These are phyloP conservation scores for Cicer bijugum DNA, from an alignment of 306 rosid species.

Conservation along the genomic window DNA sequence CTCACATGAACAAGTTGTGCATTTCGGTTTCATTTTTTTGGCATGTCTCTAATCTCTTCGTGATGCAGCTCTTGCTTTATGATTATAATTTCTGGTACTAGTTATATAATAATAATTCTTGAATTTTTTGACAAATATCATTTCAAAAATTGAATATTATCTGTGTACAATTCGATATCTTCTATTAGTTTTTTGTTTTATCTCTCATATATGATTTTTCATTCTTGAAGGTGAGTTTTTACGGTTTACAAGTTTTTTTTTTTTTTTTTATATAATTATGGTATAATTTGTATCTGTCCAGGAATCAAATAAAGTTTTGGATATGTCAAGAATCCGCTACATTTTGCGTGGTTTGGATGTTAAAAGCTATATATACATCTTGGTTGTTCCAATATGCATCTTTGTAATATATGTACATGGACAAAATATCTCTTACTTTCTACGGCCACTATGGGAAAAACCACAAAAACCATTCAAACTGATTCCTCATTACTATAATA, in stretches of 20 bases:
- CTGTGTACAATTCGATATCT: conserved; percentile 22
- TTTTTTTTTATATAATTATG: conserved; percentile 31
- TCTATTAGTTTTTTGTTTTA: background rate
- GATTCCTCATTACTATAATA: conserved; percentile 85
- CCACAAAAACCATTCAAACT: conserved; percentile 83
- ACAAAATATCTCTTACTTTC: conserved; percentile 93
- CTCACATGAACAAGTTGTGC: conserved; percentile 26
- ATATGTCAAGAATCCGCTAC: conserved; percentile 87
- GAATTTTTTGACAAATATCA: background rate
- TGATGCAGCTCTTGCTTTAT: conserved; percentile 25
- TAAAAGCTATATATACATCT: conserved; percentile 70
- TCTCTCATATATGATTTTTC: conserved; percentile 10
- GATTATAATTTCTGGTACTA: conserved; percentile 8
- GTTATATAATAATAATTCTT: background rate
- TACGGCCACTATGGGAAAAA: conserved; percentile 91
- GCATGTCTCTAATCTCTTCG: conserved; percentile 3
- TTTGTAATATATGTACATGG: conserved; percentile 79
- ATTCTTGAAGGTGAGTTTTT: background rate
- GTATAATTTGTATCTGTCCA: conserved; percentile 37
- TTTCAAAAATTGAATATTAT: conserved; percentile 8
- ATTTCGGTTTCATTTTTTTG: background rate
- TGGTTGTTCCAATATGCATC: conserved; percentile 71
- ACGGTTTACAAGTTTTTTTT: conserved; percentile 10
- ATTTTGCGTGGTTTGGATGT: conserved; percentile 79
- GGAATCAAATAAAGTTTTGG: conserved; percentile 70